phyloP scores from a whole-genome alignment of 2,329 filamentous ascomycete species.

The Aspergillus puulaauensis region DNA sequence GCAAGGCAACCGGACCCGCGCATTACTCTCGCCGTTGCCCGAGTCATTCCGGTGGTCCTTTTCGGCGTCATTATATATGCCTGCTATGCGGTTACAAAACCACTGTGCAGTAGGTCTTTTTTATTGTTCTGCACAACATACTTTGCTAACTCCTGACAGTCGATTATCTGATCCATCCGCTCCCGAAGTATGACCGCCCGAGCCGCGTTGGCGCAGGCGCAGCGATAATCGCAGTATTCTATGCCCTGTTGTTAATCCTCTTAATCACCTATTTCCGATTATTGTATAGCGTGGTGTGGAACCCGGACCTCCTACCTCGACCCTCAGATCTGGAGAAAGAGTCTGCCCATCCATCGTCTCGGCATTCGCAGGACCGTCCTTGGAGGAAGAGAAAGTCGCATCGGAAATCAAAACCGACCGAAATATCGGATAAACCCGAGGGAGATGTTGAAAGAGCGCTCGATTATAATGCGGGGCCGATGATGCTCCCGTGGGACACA shows the following conservation, averaged over 20 bases:
- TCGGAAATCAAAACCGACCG: constrained; percentile 22
- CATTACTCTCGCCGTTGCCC: constrained; percentile 59
- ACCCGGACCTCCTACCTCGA: constrained; percentile 73
- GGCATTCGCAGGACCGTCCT: constrained; percentile 16
- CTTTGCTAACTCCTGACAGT: constrained; percentile 49
- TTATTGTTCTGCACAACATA: too few relatives aligned
- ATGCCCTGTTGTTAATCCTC: constrained; percentile 68
- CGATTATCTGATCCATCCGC: constrained; percentile 65
- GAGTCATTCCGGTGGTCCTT: constrained; percentile 70
- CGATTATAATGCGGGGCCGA: constrained; percentile 23
- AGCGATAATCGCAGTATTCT: constrained; percentile 70
- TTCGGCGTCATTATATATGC: constrained; percentile 66
- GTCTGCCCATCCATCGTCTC: constrained; percentile 19
- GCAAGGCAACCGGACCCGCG: constrained; percentile 34
- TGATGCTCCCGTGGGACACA: constrained; percentile 52
- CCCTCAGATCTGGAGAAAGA: constrained; percentile 41
- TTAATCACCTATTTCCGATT: constrained; percentile 69
- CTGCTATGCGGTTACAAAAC: constrained; percentile 68
- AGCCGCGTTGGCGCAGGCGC: constrained; percentile 60
- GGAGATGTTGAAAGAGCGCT: constrained; percentile 30
- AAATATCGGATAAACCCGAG: constrained; percentile 21
- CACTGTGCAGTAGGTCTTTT: constrained; percentile 63
- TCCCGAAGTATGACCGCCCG: constrained; percentile 36
- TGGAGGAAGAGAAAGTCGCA: constrained; percentile 24
- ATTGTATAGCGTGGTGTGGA: constrained; percentile 63